Conservation (phyloP, 2,329 filamentous ascomycete genomes). For the Pseudogymnoascus verrucosus region DNA sequence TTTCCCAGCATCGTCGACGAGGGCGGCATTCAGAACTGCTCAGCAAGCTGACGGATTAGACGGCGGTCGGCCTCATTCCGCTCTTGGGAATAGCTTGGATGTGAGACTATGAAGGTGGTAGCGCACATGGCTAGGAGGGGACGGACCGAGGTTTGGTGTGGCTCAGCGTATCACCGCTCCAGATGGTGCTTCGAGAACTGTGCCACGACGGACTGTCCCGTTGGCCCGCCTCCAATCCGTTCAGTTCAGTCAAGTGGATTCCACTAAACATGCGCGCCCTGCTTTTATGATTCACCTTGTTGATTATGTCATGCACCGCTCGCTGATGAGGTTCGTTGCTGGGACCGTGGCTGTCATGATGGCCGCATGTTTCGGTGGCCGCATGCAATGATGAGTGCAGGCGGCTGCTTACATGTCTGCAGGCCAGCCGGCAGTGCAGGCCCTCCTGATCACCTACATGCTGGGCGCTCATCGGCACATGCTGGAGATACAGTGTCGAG, state of each 20-base stretch:
- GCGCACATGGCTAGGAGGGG: background rate
- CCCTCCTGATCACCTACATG: constrained; percentile 5
- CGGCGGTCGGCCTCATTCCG: background rate
- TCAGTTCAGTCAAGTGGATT: background rate
- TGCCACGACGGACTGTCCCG: constrained; percentile 1
- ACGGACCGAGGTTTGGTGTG: background rate
- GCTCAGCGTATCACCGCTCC: background rate
- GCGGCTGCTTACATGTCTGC: constrained; percentile 5
- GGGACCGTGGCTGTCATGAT: background rate
- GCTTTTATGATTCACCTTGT: background rate
- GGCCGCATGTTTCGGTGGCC: background rate
- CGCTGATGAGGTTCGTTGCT: background rate
- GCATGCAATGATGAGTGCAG: constrained; percentile 6
- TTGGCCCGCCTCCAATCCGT: background rate
- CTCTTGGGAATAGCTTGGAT: background rate
- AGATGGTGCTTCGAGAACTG: background rate
- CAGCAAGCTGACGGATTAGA: background rate
- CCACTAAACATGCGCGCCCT: background rate
- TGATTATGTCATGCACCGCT: background rate
- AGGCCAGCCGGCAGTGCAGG: constrained; percentile 2
- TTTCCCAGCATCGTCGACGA: background rate
- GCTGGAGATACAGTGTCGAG: background rate
- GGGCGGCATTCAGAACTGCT: background rate
- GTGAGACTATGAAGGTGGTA: background rate
- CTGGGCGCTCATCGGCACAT: background rate